Evolutionary conservation across 2,329 filamentous ascomycete genomes (phyloP).

Genomic region (Teratosphaeria nubilosa): DNA sequence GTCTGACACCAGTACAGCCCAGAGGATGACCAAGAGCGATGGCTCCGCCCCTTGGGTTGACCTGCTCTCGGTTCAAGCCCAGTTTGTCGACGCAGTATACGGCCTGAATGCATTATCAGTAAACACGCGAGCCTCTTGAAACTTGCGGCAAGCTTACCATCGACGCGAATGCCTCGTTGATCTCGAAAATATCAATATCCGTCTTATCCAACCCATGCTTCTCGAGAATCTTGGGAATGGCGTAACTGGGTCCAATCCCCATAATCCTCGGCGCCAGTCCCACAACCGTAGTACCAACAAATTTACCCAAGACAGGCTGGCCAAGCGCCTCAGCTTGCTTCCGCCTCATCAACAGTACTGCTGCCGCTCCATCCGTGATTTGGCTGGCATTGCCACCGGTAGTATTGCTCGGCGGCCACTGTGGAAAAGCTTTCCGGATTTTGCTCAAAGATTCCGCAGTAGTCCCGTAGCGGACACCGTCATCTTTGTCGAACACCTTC

Average conservation of each 20-base stretch:
- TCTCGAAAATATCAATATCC: constrained; percentile 91
- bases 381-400: constrained; percentile 86
- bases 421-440: constrained; percentile 68
- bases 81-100: constrained; percentile 49
- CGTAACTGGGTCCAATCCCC: constrained; percentile 82
- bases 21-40: constrained; percentile 87
- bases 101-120: constrained; percentile 37
- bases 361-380: constrained; percentile 92
- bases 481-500: constrained; percentile 68
- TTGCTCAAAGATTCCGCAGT: constrained; percentile 42
- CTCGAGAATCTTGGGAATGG: constrained; percentile 79
- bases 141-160: constrained; percentile 56
- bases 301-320: constrained; percentile 69
- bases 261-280: constrained; percentile 88
- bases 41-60: constrained; percentile 82
- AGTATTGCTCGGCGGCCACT: constrained; percentile 83
- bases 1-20: constrained; percentile 80
- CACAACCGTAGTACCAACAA: constrained; percentile 78
- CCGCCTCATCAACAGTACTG: constrained; percentile 74
- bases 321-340: constrained; percentile 73
- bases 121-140: constrained; percentile 76
- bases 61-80: constrained; percentile 64
- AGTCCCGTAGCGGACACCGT: constrained; percentile 61
- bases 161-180: constrained; percentile 95
- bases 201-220: constrained; percentile 83